A percentile compares a stretch with the other conserved stretches of the same genome.
Conservation (phyloP, 2,329 filamentous ascomycete species). For the Penicillium sp. region DNA sequence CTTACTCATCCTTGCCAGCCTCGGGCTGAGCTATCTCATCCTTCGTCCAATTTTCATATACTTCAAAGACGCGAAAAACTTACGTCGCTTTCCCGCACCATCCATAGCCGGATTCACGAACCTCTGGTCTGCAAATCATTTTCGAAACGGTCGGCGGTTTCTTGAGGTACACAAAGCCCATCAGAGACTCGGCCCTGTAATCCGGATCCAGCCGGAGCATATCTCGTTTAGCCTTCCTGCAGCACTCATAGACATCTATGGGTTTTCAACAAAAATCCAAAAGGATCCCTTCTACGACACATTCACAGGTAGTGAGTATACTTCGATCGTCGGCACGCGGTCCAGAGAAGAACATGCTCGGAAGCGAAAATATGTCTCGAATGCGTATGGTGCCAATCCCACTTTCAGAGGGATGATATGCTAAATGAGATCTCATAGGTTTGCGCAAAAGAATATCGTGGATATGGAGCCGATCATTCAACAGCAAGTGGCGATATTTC, state of each 20-base stretch:
- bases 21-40: background rate
- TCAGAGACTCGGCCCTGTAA: conserved; percentile 1
- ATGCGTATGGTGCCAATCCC: background rate
- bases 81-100: conserved; percentile 3
- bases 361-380: background rate
- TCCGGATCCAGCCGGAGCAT: conserved; percentile 1
- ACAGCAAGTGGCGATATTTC: background rate
- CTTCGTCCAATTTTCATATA: background rate
- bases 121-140: background rate
- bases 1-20: background rate
- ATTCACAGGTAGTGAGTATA: background rate
- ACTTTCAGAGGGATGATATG: background rate
- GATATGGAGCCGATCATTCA: background rate
- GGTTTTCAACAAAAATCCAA: background rate
- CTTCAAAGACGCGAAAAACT: conserved; percentile 1
- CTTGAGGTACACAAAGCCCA: conserved; percentile 1
- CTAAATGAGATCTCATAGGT: background rate
- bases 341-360: background rate
- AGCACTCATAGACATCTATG: conserved; percentile 2
- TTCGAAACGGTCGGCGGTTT: background rate
- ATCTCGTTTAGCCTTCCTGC: conserved; percentile 1
- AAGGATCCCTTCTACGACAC: conserved; percentile 4
- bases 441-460: background rate
- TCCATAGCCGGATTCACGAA: conserved; percentile 1
- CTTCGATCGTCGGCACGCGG: background rate